Conservation (phyloP, 495 filamentous ascomycete genomes). For the Hypoxylon cercidicola region DNA sequence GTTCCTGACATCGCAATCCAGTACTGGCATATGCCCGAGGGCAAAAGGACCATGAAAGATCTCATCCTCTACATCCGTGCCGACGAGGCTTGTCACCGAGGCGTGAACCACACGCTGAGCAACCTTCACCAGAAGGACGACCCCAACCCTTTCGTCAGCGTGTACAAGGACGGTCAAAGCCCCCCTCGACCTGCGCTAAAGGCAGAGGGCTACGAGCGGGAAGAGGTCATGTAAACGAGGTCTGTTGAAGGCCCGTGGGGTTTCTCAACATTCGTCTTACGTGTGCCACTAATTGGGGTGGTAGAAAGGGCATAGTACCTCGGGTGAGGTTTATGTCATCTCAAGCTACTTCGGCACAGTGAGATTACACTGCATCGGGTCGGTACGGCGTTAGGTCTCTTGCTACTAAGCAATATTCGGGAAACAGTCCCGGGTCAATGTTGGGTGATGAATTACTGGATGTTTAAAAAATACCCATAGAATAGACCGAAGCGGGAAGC, state of each 20-base stretch:
- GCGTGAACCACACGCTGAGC: slow-evolving; percentile 94
- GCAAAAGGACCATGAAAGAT: slow-evolving; percentile 82
- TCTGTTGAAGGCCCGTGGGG: not conserved
- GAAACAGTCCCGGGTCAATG: slow-evolving; percentile 17
- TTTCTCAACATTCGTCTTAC: slow-evolving; percentile 4
- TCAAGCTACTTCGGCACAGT: not conserved
- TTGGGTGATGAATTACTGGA: slow-evolving; percentile 4
- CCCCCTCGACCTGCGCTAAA: slow-evolving; percentile 73
- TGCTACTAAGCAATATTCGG: slow-evolving; percentile 12
- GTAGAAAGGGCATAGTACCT: not conserved
- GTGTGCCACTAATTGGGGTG: slow-evolving; percentile 1
- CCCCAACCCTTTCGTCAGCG: slow-evolving; percentile 87
- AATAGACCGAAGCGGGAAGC: slow-evolving; percentile 15
- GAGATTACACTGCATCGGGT: slow-evolving; percentile 17
- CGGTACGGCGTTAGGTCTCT: slow-evolving; percentile 20
- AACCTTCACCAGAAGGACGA: slow-evolving; percentile 85
- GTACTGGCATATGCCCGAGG: slow-evolving; percentile 95
- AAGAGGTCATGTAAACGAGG: slow-evolving; percentile 74
- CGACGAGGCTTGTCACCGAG: slow-evolving; percentile 95
- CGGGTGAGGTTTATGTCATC: slow-evolving; percentile 11
- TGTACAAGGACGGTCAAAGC: slow-evolving; percentile 69
- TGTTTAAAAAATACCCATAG: slow-evolving; percentile 32
- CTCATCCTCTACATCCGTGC: slow-evolving; percentile 88
- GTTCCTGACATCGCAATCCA: slow-evolving; percentile 88
- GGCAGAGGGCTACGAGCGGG: slow-evolving; percentile 80